Evolutionary conservation across 768 basidiomycete genomes (phyloP).

Genomic region (Hydnum rufescens): DNA sequence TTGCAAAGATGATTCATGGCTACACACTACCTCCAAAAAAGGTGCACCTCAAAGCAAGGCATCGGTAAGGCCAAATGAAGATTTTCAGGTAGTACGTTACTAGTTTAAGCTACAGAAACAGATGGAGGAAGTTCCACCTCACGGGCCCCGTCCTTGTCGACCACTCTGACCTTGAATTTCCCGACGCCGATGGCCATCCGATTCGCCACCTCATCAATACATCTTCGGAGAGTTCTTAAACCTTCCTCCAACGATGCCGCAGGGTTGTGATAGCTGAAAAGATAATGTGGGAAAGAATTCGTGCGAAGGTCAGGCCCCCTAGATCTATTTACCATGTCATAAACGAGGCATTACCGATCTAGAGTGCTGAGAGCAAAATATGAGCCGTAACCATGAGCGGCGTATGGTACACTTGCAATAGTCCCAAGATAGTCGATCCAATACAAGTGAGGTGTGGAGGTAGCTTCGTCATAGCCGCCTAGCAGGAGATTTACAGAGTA

Average conservation of each 20-base stretch:
- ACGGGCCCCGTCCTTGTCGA: constrained; percentile 79
- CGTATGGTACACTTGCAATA: constrained; percentile 71
- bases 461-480: constrained; percentile 73
- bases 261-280: constrained; percentile 68
- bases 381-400: constrained; percentile 85
- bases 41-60: too few species aligned
- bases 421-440: constrained; percentile 97
- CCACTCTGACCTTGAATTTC: constrained; percentile 74
- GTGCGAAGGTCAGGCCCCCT: too few species aligned
- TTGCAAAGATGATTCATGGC: too few species aligned
- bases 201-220: constrained; percentile 75
- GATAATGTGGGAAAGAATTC: constrained; percentile 2
- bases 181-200: constrained; percentile 61
- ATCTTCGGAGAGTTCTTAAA: constrained; percentile 60
- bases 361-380: constrained; percentile 86
- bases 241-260: constrained; percentile 74
- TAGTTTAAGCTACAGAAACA: not conserved
- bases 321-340: not conserved
- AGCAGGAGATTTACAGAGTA: constrained; percentile 86
- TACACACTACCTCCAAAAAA: too few species aligned
- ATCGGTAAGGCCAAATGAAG: too few species aligned
- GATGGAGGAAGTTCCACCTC: constrained; percentile 38
- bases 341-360: constrained; percentile 41
- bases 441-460: constrained; percentile 55
- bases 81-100: too few species aligned